These are phyloP conservation scores for Ustilago sp. DNA, from an alignment of 1,284 basidiomycete species.

Conservation along the genomic window DNA sequence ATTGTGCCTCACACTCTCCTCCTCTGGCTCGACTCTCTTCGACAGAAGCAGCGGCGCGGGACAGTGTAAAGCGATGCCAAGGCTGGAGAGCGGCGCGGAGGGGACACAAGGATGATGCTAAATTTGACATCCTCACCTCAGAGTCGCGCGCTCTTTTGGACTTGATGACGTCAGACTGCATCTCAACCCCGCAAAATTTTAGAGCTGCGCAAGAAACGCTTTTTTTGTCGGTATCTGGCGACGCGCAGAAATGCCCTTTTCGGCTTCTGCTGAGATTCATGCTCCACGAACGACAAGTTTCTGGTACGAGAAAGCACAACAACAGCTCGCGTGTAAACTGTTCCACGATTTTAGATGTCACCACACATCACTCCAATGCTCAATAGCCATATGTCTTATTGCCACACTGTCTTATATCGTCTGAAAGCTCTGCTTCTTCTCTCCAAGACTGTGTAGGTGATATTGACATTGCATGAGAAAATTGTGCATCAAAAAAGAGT, in stretches of 20 bases:
- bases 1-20: background rate
- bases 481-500: no score
- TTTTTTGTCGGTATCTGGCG: background rate
- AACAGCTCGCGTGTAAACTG: no score
- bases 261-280: no score
- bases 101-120: background rate
- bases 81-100: background rate
- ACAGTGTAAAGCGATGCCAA: background rate
- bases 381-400: no score
- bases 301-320: conserved; percentile 2
- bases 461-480: no score
- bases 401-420: no score
- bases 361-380: no score
- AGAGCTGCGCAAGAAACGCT: background rate
- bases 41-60: background rate
- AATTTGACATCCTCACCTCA: background rate
- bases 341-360: no score
- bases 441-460: no score
- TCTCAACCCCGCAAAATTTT: conserved; percentile 1
- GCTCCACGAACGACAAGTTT: background rate
- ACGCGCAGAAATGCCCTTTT: background rate
- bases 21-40: background rate
- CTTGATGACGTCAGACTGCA: background rate
- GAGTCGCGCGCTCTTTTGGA: background rate
- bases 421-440: no score